phyloP scores from a whole-genome alignment of 2,329 filamentous ascomycete genomes.

The Didymella sp. region DNA sequence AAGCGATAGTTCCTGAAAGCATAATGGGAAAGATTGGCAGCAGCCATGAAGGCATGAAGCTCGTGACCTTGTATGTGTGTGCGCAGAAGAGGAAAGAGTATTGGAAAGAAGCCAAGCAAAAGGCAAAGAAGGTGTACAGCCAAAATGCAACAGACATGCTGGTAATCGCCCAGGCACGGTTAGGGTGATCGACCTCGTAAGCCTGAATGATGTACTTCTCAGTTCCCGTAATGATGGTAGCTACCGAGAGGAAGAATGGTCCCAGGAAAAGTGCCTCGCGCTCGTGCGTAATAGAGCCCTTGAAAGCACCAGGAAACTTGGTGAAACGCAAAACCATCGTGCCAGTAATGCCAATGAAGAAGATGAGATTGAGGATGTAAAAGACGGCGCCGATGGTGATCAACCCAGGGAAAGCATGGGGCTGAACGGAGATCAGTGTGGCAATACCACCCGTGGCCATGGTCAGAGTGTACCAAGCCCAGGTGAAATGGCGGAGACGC shows the following conservation, averaged over 20 bases:
- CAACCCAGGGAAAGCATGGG: slow-evolving; percentile 58
- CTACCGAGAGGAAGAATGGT: slow-evolving; percentile 52
- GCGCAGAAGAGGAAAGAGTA: slow-evolving; percentile 71
- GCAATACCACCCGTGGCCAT: slow-evolving; percentile 59
- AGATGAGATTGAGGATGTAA: slow-evolving; percentile 59
- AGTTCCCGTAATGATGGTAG: slow-evolving; percentile 54
- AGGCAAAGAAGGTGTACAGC: slow-evolving; percentile 53
- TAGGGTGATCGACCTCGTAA: slow-evolving; percentile 47
- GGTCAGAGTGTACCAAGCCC: slow-evolving; percentile 57
- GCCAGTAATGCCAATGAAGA: slow-evolving; percentile 50
- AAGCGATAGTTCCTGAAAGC: slow-evolving; percentile 74
- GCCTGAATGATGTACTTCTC: slow-evolving; percentile 47
- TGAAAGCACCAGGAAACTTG: slow-evolving; percentile 54
- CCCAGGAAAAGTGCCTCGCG: slow-evolving; percentile 60
- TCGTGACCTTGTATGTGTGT: slow-evolving; percentile 65
- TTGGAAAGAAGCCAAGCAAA: slow-evolving; percentile 51
- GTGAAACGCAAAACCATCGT: slow-evolving; percentile 55
- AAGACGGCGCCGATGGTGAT: slow-evolving; percentile 60
- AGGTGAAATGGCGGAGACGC: slow-evolving; percentile 53
- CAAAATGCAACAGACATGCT: slow-evolving; percentile 53
- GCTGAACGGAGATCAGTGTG: slow-evolving; percentile 53
- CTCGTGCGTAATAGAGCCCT: slow-evolving; percentile 57
- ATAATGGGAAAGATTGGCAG: slow-evolving; percentile 77
- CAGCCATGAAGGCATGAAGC: slow-evolving; percentile 78
- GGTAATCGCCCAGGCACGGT: slow-evolving; percentile 51